A percentile compares a stretch with the other conserved stretches of the same genome.
Evolutionary conservation across 2,329 filamentous ascomycete genomes (phyloP).

Genomic region (Aspergillus sp.): DNA sequence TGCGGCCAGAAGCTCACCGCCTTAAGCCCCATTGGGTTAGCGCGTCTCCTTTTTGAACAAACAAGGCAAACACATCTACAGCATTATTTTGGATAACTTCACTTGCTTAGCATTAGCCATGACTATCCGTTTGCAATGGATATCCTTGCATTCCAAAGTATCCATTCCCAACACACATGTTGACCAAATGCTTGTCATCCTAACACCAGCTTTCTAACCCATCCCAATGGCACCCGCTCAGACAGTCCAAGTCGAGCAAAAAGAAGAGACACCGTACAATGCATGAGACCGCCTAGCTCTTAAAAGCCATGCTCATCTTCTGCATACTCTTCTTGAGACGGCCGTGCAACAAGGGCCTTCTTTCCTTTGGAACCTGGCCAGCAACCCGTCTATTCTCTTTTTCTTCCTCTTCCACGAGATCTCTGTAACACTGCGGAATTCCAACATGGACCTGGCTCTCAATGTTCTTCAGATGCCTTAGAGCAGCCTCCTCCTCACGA

Average conservation of each 20-base stretch:
- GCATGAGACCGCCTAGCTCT: slow-evolving; percentile 1
- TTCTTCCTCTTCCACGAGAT: no score
- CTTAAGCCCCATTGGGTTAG: slow-evolving; percentile 25
- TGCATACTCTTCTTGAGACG: slow-evolving; percentile 12
- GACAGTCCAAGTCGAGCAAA: neutral
- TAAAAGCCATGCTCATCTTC: slow-evolving; percentile 13
- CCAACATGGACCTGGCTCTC: no score
- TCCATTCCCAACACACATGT: neutral
- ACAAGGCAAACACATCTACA: neutral
- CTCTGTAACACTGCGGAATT: no score
- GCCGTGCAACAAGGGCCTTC: neutral
- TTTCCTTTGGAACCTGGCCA: neutral
- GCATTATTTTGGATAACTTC: neutral
- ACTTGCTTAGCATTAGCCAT: neutral
- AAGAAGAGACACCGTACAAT: no score
- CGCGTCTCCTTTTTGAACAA: slow-evolving; percentile 7
- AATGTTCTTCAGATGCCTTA: no score
- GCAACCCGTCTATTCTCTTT: neutral
- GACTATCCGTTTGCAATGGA: no score
- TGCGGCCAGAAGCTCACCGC: slow-evolving; percentile 27
- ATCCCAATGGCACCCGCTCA: neutral
- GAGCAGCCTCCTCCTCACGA: no score
- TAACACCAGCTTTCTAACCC: no score
- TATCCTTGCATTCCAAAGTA: neutral
- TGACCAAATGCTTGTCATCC: neutral